Evolutionary conservation across 148 eudicot species (phyloP).

Genomic region (Rhododendron ovatum): DNA sequence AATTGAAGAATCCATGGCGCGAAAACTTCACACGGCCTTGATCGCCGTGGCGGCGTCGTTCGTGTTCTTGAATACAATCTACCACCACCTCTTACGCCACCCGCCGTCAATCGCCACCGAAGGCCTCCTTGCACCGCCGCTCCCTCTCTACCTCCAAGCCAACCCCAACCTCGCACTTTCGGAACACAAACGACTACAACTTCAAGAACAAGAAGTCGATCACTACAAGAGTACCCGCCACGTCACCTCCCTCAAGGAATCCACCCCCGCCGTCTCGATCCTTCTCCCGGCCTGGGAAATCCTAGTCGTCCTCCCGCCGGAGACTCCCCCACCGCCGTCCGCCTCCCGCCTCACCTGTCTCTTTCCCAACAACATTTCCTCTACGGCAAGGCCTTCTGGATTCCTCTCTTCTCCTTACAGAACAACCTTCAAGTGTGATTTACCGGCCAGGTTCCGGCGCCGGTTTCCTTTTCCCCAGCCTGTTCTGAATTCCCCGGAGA

Average conservation of each 20-base stretch:
- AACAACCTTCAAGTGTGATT: conserved; percentile 30
- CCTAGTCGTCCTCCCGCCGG: conserved; percentile 38
- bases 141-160: conserved; percentile 4
- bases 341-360: conserved; percentile 24
- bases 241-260: background rate
- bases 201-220: background rate
- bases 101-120: background rate
- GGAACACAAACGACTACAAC: background rate
- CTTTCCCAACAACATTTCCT: conserved; percentile 19
- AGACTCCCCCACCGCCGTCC: background rate
- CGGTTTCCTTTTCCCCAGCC: background rate
- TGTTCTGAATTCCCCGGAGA: background rate
- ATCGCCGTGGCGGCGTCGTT: conserved; percentile 18
- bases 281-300: conserved; percentile 62
- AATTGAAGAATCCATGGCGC: conserved; percentile 17
- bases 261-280: conserved; percentile 21
- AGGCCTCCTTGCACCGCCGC: background rate
- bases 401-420: conserved; percentile 25
- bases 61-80: conserved; percentile 20
- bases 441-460: conserved; percentile 30
- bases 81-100: conserved; percentile 6
- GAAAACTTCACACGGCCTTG: conserved; percentile 16
- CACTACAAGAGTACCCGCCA: background rate
- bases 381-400: conserved; percentile 41
- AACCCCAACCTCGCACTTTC: conserved; percentile 11